phyloP scores from a whole-genome alignment of 2,329 filamentous ascomycete species.

The Aspergillus pseudoterreus region DNA sequence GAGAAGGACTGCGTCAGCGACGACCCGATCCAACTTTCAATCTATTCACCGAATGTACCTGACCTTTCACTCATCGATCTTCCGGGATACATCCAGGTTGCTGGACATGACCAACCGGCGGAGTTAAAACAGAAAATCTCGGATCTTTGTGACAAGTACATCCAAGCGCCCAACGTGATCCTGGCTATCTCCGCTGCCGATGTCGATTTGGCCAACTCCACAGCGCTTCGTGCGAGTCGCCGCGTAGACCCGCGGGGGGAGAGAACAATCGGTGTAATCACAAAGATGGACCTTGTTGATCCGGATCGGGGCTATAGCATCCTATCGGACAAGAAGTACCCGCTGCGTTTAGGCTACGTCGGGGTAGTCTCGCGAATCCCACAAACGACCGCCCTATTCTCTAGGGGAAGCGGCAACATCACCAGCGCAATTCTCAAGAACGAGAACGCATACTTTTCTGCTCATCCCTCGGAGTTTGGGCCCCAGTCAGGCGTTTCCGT shows the following conservation, averaged over 20 bases:
- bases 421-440: constrained; percentile 79
- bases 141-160: constrained; percentile 97
- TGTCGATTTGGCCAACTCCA: constrained; percentile 95
- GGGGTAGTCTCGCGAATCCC: constrained; percentile 88
- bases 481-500: constrained; percentile 68
- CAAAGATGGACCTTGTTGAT: constrained; percentile 98
- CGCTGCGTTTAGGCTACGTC: constrained; percentile 90
- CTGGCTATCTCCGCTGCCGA: constrained; percentile 96
- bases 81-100: constrained; percentile 95
- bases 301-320: constrained; percentile 72
- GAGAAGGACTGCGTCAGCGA: constrained; percentile 90
- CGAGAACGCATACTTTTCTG: constrained; percentile 79
- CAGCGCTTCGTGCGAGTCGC: constrained; percentile 81
- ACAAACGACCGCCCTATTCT: constrained; percentile 66
- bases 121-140: constrained; percentile 94
- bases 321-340: constrained; percentile 85
- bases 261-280: constrained; percentile 96
- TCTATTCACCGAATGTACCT: constrained; percentile 92
- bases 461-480: constrained; percentile 78
- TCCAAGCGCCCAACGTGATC: constrained; percentile 92
- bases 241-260: constrained; percentile 92
- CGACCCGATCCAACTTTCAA: constrained; percentile 91
- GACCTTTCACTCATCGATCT: constrained; percentile 95
- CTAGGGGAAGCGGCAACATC: constrained; percentile 75
- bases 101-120: constrained; percentile 81